Percentiles rank a stretch among this genome's conserved stretches.
phyloP scores from a whole-genome alignment of 768 basidiomycete genomes.

The Sistotremastrum suecicum region DNA sequence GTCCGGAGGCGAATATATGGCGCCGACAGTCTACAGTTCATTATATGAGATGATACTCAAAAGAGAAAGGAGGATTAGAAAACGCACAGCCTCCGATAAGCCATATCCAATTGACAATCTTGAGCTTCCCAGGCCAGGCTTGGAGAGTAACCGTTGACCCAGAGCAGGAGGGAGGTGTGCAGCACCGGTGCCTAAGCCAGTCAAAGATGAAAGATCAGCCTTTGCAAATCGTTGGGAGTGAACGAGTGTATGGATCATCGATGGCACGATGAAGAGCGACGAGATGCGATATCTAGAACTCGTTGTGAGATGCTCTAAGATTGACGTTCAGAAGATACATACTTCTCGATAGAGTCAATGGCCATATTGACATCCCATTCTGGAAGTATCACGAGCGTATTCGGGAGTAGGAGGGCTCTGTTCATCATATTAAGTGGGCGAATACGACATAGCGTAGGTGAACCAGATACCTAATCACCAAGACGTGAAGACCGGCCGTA shows the following conservation, averaged over 20 bases:
- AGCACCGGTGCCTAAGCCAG: conserved; percentile 35
- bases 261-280: conserved; percentile 39
- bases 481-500: conserved; percentile 42
- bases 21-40: conserved; percentile 19
- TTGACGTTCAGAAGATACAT: too few relatives aligned
- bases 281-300: conserved; percentile 39
- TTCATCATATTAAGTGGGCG: too few relatives aligned
- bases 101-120: too few relatives aligned
- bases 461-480: conserved; percentile 26
- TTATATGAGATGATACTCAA: background rate
- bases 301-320: background rate
- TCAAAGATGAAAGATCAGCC: conserved; percentile 39
- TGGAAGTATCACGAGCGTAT: conserved; percentile 39
- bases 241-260: conserved; percentile 49
- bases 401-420: conserved; percentile 23
- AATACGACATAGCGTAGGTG: too few relatives aligned
- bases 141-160: conserved; percentile 21
- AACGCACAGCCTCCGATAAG: conserved; percentile 1
- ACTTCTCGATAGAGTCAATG: too few relatives aligned
- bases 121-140: conserved; percentile 21
- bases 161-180: conserved; percentile 57
- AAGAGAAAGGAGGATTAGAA: too few relatives aligned
- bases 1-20: conserved; percentile 27
- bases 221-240: conserved; percentile 32
- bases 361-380: conserved; percentile 43